These are phyloP conservation scores for Magnusiomyces tetraspermus DNA, from an alignment of 1,139 yeast genomes.

Conservation along the genomic window DNA sequence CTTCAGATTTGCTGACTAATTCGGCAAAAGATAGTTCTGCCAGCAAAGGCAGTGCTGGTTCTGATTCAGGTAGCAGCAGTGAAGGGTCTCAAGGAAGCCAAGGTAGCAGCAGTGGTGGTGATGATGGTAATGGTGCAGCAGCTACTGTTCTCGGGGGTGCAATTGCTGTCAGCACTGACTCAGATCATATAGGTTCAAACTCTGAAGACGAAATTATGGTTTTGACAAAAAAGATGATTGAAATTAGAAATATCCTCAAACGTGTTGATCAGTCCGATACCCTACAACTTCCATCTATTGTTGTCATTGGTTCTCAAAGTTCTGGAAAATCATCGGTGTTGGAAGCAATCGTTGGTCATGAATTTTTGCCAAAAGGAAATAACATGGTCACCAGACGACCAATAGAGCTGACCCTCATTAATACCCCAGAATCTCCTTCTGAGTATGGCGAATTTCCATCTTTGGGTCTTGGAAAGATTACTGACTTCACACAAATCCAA, in stretches of 20 bases:
- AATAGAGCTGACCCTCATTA: constrained; percentile 81
- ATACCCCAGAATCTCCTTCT: constrained; percentile 72
- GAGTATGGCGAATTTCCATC: constrained; percentile 94
- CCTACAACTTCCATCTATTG: constrained; percentile 82
- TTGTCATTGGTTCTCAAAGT: constrained; percentile 94
- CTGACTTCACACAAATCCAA: constrained; percentile 83
- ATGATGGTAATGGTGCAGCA: constrained; percentile 25
- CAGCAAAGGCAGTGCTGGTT: neutral
- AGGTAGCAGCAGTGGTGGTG: constrained; percentile 18
- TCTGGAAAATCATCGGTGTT: constrained; percentile 93
- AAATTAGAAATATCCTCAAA: constrained; percentile 70
- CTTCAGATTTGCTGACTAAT: constrained; percentile 11
- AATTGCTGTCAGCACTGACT: constrained; percentile 27
- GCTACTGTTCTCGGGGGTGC: constrained; percentile 32
- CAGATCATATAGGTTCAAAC: constrained; percentile 39
- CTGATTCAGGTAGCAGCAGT: too few species aligned
- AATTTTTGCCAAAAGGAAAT: constrained; percentile 85
- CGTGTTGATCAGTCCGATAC: constrained; percentile 71
- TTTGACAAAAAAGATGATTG: constrained; percentile 92
- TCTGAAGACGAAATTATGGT: constrained; percentile 52
- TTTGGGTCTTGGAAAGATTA: constrained; percentile 65
- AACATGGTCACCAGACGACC: constrained; percentile 97
- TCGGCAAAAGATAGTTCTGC: constrained; percentile 12
- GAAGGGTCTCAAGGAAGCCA: too few species aligned
- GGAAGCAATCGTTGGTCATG: constrained; percentile 90